A percentile compares a stretch with the other conserved stretches of the same genome.
These are phyloP conservation scores for Termitomyces sp. DNA, from an alignment of 768 basidiomycete species.

Conservation along the genomic window DNA sequence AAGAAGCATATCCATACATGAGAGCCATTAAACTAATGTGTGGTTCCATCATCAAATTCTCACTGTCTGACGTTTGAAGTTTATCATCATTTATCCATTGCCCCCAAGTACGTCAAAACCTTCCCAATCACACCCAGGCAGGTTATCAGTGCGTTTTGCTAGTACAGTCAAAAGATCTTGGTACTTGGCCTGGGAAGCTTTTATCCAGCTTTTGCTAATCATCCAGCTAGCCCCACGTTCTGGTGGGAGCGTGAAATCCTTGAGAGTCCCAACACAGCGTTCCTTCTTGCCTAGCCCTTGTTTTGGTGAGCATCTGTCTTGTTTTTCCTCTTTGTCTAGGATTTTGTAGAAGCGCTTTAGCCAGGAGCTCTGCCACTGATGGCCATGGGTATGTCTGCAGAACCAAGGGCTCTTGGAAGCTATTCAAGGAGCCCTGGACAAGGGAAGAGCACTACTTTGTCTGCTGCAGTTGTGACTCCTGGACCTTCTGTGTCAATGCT, in stretches of 20 bases:
- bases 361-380: no score
- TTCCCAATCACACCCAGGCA: slow-evolving; percentile 44
- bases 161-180: slow-evolving; percentile 39
- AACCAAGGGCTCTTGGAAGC: no score
- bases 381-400: no score
- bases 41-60: slow-evolving; percentile 31
- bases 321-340: no score
- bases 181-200: slow-evolving; percentile 30
- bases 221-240: slow-evolving; percentile 69
- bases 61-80: slow-evolving; percentile 13
- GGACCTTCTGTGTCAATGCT: no score
- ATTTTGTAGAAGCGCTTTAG: no score
- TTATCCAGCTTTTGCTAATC: slow-evolving; percentile 65
- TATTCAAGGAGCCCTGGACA: no score
- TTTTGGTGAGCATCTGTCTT: slow-evolving; percentile 42
- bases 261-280: slow-evolving; percentile 46
- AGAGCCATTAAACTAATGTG: slow-evolving; percentile 24
- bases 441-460: no score
- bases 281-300: slow-evolving; percentile 53
- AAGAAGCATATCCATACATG: no score
- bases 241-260: no score
- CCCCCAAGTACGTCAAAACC: slow-evolving; percentile 46
- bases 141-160: no score
- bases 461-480: no score
- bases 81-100: slow-evolving; percentile 24